Evolutionary conservation across 106 monocot species (phyloP).

Genomic region (Iris macrosiphon): DNA sequence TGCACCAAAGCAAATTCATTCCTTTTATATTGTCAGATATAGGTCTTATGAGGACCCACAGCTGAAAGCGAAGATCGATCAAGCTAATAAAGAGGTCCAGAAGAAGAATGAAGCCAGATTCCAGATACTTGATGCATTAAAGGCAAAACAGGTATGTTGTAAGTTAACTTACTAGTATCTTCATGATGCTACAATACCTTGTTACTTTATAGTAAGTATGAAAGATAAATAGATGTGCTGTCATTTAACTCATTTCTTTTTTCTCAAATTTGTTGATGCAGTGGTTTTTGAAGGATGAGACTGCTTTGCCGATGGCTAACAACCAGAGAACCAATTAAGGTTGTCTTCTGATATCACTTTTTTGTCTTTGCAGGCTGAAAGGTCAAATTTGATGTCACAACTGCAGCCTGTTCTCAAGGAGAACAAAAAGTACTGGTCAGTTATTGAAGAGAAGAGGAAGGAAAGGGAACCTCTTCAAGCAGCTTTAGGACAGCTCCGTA

Average conservation of each 20-base stretch:
- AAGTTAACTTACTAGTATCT: too few species aligned
- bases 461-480: slow-evolving; percentile 66
- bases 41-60: slow-evolving; percentile 60
- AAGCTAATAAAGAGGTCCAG: slow-evolving; percentile 53
- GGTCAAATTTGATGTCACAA: slow-evolving; percentile 42
- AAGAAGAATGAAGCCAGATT: slow-evolving; percentile 32
- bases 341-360: not conserved
- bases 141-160: slow-evolving; percentile 34
- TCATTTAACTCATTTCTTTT: too few species aligned
- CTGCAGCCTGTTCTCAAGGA: slow-evolving; percentile 58
- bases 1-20: slow-evolving; percentile 37
- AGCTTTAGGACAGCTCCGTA: slow-evolving; percentile 56
- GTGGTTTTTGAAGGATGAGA: too few species aligned
- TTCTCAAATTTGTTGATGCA: too few species aligned
- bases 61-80: slow-evolving; percentile 56
- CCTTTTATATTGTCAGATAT: slow-evolving; percentile 52
- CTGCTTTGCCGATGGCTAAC: too few species aligned
- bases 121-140: slow-evolving; percentile 42
- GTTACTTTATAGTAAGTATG: too few species aligned
- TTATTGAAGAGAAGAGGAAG: slow-evolving; percentile 52
- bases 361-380: slow-evolving; percentile 43
- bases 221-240: too few species aligned
- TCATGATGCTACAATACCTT: too few species aligned
- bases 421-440: slow-evolving; percentile 31
- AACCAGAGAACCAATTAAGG: too few species aligned